Evolutionary conservation across 306 rosid species (phyloP), one percentile per base, ranked within the genome.

Genomic region (Vigna radiata): DNA sequence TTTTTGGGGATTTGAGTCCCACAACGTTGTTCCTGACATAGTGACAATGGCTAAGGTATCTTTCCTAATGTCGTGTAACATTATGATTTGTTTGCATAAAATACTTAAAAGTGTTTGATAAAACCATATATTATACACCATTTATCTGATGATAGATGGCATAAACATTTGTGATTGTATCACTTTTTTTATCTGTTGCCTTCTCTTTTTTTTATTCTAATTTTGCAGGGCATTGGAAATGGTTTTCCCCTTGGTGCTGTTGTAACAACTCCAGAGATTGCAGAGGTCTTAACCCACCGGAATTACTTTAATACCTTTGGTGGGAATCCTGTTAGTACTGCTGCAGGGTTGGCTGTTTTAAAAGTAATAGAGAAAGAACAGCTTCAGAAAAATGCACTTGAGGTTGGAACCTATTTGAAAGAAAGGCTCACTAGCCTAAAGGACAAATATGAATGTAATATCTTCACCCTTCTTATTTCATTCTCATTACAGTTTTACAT

Each of bases 181-280:
- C 12, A 18, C 29, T 62, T 33, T 58, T 21, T 44, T 48, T 8
- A 31, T 16, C 2, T 33, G 14, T 16, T 62, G 6, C 13, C 14
- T 62, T 62, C 23, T 62, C 36, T 31, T 7, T 39, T 21, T 29
- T 29, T 29, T 29, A 33, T 37, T 41, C 21, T 43, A 43, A 21
- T 67, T 37, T 55, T 25, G 43, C 79, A 90, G 97, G 91, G 94
- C 64, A 89, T 90, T 85, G 97, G 97, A 62, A 93, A 93, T 86
- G 97, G 97, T 36, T 83, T 86, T 80, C 97, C 97, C 31, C 94
- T 93, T 29, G 97, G 97, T 67, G 97, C 97, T 17, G 91, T 93
- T 39, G 96, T 93, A 33, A 93, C 96, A 3, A 93, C 97, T 50
- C 94, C 97, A 43, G 96, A 90, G 86, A 81, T 93, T 54, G 92